These are phyloP conservation scores for Tetragonia tetragonoides DNA, from an alignment of 148 eudicot species.

Conservation along the genomic window DNA sequence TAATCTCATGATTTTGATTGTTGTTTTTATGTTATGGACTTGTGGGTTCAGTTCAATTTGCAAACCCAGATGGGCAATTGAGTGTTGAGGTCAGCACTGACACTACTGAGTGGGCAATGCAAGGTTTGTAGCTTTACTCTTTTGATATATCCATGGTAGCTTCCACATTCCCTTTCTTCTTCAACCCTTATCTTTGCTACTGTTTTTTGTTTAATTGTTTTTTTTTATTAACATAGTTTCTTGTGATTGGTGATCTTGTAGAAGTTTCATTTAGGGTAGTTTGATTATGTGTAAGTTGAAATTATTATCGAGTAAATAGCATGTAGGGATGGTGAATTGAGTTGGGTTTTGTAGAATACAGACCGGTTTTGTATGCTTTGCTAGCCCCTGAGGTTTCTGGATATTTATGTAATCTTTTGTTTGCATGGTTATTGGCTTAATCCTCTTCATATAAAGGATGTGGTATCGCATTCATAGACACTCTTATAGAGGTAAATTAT, in stretches of 20 bases:
- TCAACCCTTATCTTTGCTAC: neutral
- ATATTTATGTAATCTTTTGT: neutral
- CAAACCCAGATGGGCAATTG: slow-evolving; percentile 59
- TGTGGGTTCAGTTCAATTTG: slow-evolving; percentile 47
- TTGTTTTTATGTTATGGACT: neutral
- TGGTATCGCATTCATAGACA: neutral
- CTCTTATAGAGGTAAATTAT: neutral
- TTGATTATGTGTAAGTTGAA: neutral
- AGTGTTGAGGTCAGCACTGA: slow-evolving; percentile 57
- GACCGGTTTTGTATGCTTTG: neutral
- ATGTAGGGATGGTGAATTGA: neutral
- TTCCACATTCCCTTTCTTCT: neutral
- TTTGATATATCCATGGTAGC: neutral
- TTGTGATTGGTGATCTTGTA: neutral
- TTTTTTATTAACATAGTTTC: neutral
- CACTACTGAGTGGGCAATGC: slow-evolving; percentile 83
- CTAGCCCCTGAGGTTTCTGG: neutral
- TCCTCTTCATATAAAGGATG: neutral
- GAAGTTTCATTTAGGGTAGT: neutral
- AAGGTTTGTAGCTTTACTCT: slow-evolving; percentile 49
- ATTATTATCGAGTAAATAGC: neutral
- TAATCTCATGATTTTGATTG: neutral
- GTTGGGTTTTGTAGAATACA: neutral
- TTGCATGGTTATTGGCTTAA: neutral
- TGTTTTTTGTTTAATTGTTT: neutral